Evolutionary conservation across 208 protist species (phyloP), one percentile per base, ranked within the genome.

Genomic region (Endotrypanum monterogeii): DNA sequence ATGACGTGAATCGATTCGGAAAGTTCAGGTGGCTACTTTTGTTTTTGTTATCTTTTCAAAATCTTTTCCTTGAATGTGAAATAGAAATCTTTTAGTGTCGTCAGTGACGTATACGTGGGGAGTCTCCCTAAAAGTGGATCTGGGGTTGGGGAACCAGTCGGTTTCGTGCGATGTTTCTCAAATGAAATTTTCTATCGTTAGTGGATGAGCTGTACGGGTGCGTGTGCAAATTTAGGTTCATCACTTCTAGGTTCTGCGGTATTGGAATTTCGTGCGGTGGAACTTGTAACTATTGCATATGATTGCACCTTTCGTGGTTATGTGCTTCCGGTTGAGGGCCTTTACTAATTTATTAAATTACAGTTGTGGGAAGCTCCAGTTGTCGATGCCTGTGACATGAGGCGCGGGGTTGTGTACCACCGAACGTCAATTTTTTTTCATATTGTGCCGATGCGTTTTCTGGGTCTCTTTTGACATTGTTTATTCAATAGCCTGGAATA

Each of bases 221-320:
- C 4, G 77, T 71, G 32, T 75, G 71, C 63, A 56, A 73, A 28
- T 73, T 65, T 2, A 57, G 56, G 12, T 76, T 41, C 35, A 66
- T 61, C 30, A 25, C 63, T 30, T 69, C 77, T 1, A 51, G 44
- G 30, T 52, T 25, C 35, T 76, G 71, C 66, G 54, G 77, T 23
- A 69, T 55, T 18, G 16, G 65, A 65, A 23, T 48, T 65, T 6
- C 70, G 57, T 57, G 62, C 75, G 11, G 50, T 63, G 2, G 70
- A 52, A 6, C 70, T 62, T 18, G 69, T 65, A 20, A 70, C 76
- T 6, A 60, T 68, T 3, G 48, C 18, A 39, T 66, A 50, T 18
- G 57, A 57, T 32, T 35, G 46, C 4, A n/a, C 62, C 9, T 14
- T 35, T 4, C 66, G 58, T 32, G 16, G 25, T 18, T 50, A 62